Percentiles rank a stretch among this genome's conserved stretches.
phyloP scores from a whole-genome alignment of 2,329 filamentous ascomycete species.

The Aureobasidium sp. region DNA sequence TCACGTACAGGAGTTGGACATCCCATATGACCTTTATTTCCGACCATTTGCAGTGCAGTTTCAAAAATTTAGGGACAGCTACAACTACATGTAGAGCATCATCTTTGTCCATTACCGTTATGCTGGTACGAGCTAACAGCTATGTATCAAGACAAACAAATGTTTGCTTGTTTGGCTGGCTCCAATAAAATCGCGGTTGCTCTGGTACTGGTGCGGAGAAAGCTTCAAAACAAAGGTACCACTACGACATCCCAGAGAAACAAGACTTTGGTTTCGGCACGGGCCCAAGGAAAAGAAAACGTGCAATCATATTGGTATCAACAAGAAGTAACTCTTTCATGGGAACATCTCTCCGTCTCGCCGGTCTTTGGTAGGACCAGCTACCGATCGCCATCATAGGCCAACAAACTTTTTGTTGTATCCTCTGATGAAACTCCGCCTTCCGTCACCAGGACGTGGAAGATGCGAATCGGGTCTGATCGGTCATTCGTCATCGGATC shows the following conservation, averaged over 20 bases:
- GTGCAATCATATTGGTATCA: constrained; percentile 4
- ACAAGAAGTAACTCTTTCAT: constrained; percentile 6
- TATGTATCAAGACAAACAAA: neutral
- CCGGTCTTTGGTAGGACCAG: constrained; percentile 6
- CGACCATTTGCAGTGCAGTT: neutral
- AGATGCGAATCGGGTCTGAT: neutral
- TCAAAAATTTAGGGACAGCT: no score
- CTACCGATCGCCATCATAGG: constrained; percentile 8
- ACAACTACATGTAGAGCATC: neutral
- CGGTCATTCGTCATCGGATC: neutral
- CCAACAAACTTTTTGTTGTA: constrained; percentile 4
- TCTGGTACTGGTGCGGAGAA: neutral
- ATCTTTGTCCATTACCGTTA: neutral
- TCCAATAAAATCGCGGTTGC: neutral
- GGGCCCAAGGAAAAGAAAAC: neutral
- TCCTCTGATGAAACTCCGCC: neutral
- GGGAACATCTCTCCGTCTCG: neutral
- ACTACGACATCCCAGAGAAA: neutral
- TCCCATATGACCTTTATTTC: neutral
- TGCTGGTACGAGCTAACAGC: neutral
- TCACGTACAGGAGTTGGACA: neutral
- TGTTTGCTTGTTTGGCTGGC: neutral
- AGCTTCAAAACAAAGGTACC: neutral
- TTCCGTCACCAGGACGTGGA: constrained; percentile 12
- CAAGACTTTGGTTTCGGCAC: neutral